Evolutionary conservation across 176 grass and related monocot species (phyloP).

Genomic region (Zoysia japonica): DNA sequence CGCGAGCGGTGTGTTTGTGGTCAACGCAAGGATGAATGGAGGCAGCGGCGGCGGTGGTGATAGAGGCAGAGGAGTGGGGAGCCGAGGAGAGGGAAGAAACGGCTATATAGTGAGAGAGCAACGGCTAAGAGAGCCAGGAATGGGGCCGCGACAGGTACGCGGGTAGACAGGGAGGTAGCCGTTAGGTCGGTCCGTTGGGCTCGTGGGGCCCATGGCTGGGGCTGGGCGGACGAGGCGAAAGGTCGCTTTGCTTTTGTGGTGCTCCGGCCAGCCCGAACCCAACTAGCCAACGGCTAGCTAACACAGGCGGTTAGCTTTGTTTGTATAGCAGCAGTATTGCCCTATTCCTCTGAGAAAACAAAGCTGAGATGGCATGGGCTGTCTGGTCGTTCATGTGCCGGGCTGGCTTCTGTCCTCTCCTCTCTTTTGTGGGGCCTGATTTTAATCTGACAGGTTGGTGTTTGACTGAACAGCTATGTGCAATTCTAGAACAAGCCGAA

Average conservation of each 20-base stretch:
- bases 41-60: background rate
- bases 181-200: conserved; percentile 42
- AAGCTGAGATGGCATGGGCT: background rate
- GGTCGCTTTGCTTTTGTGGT: conserved; percentile 27
- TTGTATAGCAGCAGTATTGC: background rate
- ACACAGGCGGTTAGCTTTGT: background rate
- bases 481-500: background rate
- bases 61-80: background rate
- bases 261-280: conserved; percentile 11
- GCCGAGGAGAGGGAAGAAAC: background rate
- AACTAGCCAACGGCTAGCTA: conserved; percentile 45
- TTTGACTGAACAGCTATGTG: conserved; percentile 35
- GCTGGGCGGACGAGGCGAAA: background rate
- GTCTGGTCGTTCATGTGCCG: conserved; percentile 21
- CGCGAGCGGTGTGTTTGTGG: background rate
- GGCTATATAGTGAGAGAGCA: conserved; percentile 37
- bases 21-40: background rate
- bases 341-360: background rate
- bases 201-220: conserved; percentile 4
- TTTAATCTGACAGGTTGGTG: conserved; percentile 34
- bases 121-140: conserved; percentile 35
- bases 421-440: background rate
- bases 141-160: conserved; percentile 36
- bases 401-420: conserved; percentile 10
- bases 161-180: conserved; percentile 16